A percentile compares a stretch with the other conserved stretches of the same genome.
Evolutionary conservation across 2,329 filamentous ascomycete genomes (phyloP).

Genomic region (Tothia fuscella): DNA sequence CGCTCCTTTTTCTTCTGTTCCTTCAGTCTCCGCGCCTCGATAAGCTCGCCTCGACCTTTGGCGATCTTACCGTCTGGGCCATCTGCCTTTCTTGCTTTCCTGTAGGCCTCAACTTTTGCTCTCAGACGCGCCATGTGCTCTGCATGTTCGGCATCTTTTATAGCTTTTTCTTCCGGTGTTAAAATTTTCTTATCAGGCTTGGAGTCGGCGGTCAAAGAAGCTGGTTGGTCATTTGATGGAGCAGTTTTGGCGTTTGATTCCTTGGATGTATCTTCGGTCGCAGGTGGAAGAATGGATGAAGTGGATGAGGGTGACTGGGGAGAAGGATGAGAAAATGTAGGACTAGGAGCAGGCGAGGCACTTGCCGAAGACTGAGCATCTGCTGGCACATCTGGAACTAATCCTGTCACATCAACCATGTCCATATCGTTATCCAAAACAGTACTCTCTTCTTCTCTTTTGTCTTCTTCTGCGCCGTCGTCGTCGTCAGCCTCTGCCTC

Average conservation of each 20-base stretch:
- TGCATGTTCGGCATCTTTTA: constrained; percentile 54
- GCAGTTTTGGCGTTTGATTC: neutral
- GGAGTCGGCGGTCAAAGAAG: constrained; percentile 4
- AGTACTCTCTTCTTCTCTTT: constrained; percentile 11
- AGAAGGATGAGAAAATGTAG: constrained; percentile 27
- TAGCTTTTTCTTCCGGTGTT: constrained; percentile 18
- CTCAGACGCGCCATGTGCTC: constrained; percentile 67
- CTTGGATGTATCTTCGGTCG: constrained; percentile 11
- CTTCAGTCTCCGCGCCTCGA: constrained; percentile 79
- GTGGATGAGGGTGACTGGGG: constrained; percentile 33
- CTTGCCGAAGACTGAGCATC: constrained; percentile 4
- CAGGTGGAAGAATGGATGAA: constrained; percentile 31
- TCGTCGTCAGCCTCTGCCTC: constrained; percentile 18
- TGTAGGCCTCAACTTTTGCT: constrained; percentile 72
- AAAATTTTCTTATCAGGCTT: constrained; percentile 20
- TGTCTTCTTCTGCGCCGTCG: constrained; percentile 20
- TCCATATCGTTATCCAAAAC: constrained; percentile 7
- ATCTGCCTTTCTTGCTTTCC: constrained; percentile 77
- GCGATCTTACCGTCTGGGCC: constrained; percentile 70
- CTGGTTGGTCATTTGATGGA: neutral
- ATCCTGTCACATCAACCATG: constrained; percentile 6
- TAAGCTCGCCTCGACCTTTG: constrained; percentile 75
- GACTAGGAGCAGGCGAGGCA: constrained; percentile 25
- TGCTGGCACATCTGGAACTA: neutral
- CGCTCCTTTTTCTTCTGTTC: constrained; percentile 75